These are phyloP conservation scores for Serendipita sp. DNA, from an alignment of 1,284 basidiomycete genomes.

Conservation along the genomic window DNA sequence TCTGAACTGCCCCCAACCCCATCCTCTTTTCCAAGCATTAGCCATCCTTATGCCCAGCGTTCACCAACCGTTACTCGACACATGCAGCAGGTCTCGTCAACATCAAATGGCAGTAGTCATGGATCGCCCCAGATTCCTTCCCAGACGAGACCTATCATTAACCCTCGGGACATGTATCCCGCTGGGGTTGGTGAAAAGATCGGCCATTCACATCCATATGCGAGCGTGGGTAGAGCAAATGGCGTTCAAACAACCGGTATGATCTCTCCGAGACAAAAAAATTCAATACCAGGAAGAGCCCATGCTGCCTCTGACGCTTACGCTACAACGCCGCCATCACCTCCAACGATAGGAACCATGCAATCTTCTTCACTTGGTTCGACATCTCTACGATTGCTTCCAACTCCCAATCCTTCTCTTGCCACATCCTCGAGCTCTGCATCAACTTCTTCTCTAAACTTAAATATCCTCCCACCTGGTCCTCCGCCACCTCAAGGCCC, in stretches of 20 bases:
- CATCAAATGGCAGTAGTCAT: not conserved
- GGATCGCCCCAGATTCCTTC: not conserved
- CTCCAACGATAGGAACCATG: not conserved
- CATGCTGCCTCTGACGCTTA: conserved; percentile 3
- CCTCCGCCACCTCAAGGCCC: not conserved
- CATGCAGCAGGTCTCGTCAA: conserved; percentile 2
- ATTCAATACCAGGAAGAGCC: not conserved
- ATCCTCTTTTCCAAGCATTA: not conserved
- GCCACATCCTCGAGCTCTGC: not conserved
- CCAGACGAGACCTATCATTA: not conserved
- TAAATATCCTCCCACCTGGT: not conserved
- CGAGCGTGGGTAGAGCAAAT: not conserved
- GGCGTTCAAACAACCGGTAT: not conserved
- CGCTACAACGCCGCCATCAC: not conserved
- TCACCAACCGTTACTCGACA: not conserved
- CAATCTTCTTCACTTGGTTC: not conserved
- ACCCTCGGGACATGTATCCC: not conserved
- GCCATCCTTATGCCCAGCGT: conserved; percentile 3
- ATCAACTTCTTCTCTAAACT: not conserved
- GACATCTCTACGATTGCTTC: not conserved
- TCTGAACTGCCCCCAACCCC: not conserved
- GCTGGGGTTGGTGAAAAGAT: not conserved
- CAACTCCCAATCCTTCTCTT: not conserved
- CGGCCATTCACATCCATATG: not conserved
- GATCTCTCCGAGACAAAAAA: not conserved